Evolutionary conservation across 2,329 filamentous ascomycete species (phyloP).

Genomic region (Sporothrix pseudoabietina): DNA sequence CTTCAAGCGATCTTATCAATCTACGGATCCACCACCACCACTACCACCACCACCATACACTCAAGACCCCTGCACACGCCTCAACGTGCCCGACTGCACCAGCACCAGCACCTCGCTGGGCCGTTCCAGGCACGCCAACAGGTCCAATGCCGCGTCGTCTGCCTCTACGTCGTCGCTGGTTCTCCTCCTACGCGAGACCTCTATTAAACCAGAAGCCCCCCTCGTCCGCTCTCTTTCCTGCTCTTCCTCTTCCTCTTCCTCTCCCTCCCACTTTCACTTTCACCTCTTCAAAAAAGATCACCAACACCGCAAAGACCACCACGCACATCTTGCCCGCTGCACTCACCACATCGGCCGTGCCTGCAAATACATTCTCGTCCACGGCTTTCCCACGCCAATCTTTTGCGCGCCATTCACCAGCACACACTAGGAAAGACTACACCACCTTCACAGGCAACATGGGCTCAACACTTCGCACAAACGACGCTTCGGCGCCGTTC

Average conservation of each 20-base stretch:
- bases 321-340: neutral
- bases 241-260: neutral
- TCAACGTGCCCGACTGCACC: neutral
- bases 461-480: conserved; percentile 28
- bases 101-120: conserved; percentile 1
- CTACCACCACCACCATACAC: neutral
- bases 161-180: neutral
- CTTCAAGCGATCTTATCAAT: conserved; percentile 28
- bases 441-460: conserved; percentile 14
- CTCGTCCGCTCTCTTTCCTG: neutral
- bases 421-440: neutral
- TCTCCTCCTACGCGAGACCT: neutral
- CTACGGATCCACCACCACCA: conserved; percentile 13
- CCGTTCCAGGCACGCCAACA: conserved; percentile 15
- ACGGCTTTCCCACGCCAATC: conserved; percentile 18
- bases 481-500: conserved; percentile 42
- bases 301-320: neutral
- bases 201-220: conserved; percentile 10
- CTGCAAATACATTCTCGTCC: conserved; percentile 6
- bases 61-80: neutral
- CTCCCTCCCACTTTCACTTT: neutral
- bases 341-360: conserved; percentile 16
- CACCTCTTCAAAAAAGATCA: neutral
- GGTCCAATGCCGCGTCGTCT: conserved; percentile 8
- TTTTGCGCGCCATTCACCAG: neutral